Conservation (phyloP, 2,329 filamentous ascomycete genomes). For the Furcasterigmium furcatum region DNA sequence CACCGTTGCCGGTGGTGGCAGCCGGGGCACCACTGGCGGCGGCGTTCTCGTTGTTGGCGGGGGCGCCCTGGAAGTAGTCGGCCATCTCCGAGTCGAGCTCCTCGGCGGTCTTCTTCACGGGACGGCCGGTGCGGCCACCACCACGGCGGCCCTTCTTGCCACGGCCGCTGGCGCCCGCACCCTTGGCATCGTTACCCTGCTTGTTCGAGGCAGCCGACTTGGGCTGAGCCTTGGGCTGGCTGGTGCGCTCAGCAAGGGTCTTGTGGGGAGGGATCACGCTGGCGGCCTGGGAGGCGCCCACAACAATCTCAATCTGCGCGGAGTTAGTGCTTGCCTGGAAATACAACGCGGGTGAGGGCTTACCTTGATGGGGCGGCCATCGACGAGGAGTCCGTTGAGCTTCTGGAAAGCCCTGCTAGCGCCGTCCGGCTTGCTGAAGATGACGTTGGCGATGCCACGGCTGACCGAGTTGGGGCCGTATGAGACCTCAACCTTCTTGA, state of each 20-base stretch:
- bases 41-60: conserved; percentile 38
- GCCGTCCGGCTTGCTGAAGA: conserved; percentile 76
- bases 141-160: conserved; percentile 50
- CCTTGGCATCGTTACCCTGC: conserved; percentile 43
- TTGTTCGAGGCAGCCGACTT: conserved; percentile 80
- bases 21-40: conserved; percentile 43
- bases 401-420: conserved; percentile 81
- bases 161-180: conserved; percentile 38
- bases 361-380: conserved; percentile 88
- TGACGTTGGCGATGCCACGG: conserved; percentile 87
- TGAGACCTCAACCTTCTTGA: conserved; percentile 87
- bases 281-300: conserved; percentile 71
- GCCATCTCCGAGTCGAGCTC: conserved; percentile 97
- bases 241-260: conserved; percentile 79
- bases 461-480: conserved; percentile 92
- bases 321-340: conserved; percentile 18
- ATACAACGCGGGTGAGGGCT: no score
- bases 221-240: conserved; percentile 69
- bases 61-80: conserved; percentile 74
- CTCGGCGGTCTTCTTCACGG: conserved; percentile 84
- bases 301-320: conserved; percentile 80
- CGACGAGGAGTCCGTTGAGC: conserved; percentile 86
- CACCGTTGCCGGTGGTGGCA: conserved; percentile 40
- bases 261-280: conserved; percentile 64
- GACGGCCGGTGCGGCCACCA: conserved; percentile 53